Base-by-base conservation (phyloP, 129 eudicot species). In the Lactuca saligna region DNA sequence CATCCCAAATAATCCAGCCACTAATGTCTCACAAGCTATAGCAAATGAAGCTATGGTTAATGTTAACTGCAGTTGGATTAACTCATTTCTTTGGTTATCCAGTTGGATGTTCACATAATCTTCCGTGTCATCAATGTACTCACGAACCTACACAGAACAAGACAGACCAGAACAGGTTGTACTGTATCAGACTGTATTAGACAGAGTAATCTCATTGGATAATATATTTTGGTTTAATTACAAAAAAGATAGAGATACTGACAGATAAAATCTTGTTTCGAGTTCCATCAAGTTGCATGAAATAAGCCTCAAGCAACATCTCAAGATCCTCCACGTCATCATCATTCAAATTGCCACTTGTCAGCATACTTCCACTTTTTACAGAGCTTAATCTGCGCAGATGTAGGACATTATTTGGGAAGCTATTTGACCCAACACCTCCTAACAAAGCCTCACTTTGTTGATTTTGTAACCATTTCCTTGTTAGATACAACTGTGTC, bases 261-360 rank as follows among this genome's bases (percentile, higher is more conserved):
- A 94, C 99, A 13, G 99, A 94, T 32, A 94, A 71, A 75, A 94
- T 94, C 74, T 94, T 94, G 87, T 94, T 94, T 59, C 99, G 96
- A 33, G 91, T 94, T 50, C 99, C 99, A 81, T 94, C 99, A 78
- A 94, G 79, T 61, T 94, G 99, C 99, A 89, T 86, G 85, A 94
- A 94, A 81, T 94, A 94, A 65, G 99, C 99, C 81, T 94, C 99
- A 7, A 94, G 88, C 84, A 94, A 85, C 99, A 94, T 94, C 75
- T 94, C 99, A 39, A 94, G 82, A 86, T 94, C 99, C 77, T 94
- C 99, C 48, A 94, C 97, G 17, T 94, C 97, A 58, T 75, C 29
- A 63, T 87, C 93, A 63, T 87, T 73, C 20, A 68, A 59, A 80
- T 87, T 80, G 68, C 78, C 88, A 81, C 88, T 89, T 10, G 89